Conservation (phyloP, 306 rosid species). For the Hippophae rhamnoides region DNA sequence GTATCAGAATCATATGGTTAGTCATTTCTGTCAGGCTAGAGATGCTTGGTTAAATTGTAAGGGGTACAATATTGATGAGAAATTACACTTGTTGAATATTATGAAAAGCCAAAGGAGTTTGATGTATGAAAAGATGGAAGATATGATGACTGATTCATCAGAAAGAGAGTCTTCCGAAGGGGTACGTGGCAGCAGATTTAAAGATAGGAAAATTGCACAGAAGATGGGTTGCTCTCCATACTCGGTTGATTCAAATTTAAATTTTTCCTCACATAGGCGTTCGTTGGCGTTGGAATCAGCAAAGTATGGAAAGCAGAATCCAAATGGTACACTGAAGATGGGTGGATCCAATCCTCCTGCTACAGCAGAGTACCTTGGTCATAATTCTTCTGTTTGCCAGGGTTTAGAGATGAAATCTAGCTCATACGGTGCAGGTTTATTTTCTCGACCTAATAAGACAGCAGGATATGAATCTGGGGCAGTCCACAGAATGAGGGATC, state of each 20-base stretch:
- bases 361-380: conserved; percentile 34
- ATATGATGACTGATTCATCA: conserved; percentile 56
- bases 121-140: conserved; percentile 72
- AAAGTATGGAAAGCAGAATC: conserved; percentile 55
- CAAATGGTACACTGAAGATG: conserved; percentile 69
- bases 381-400: conserved; percentile 37
- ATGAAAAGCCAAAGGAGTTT: conserved; percentile 84
- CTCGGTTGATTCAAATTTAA: conserved; percentile 39
- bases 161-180: conserved; percentile 66
- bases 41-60: conserved; percentile 90
- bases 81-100: conserved; percentile 78
- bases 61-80: conserved; percentile 91
- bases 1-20: conserved; percentile 82
- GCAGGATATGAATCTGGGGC: conserved; percentile 45
- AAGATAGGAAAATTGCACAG: conserved; percentile 43
- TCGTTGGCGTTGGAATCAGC: conserved; percentile 28
- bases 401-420: conserved; percentile 50
- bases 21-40: conserved; percentile 79
- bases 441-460: conserved; percentile 38
- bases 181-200: conserved; percentile 42
- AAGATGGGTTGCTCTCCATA: conserved; percentile 38
- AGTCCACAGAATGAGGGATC: conserved; percentile 46
- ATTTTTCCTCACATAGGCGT: conserved; percentile 35
- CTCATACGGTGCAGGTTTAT: conserved; percentile 38
- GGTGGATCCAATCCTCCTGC: conserved; percentile 45